Base-by-base conservation (phyloP, 2,329 filamentous ascomycete species). In the Colletotrichum musicola region DNA sequence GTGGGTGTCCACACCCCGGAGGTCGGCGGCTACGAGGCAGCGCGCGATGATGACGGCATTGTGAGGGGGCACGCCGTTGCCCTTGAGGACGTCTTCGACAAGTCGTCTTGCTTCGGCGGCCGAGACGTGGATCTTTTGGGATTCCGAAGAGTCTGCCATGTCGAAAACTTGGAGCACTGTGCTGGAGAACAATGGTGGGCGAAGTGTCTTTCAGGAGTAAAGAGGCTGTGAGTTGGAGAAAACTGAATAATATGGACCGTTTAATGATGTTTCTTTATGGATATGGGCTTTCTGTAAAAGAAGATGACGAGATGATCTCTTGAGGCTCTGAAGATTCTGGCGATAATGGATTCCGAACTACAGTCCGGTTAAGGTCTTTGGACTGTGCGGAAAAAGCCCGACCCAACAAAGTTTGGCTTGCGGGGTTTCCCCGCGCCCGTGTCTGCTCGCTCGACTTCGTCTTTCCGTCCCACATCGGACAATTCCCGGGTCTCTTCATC, bases 1-100 rank as follows among this genome's bases (percentile, higher is more conserved):
- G 76, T 95, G 93, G 0, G 92, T 93, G 75, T 95, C 93, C 27
- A 95, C 90, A 57, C 92, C 93, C 47, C 93, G 89, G 1, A 95
- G 86, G 73, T 95, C 93, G 13, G 93, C 93, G 42, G 88, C 87
- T 1, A 95, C 85, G 1, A 95, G 87, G 70, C 90, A 92, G 69
- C 82, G 80, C n/a, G 92, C 89, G 13, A 94, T 81, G 42, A 89
- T 88, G 4, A 79, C 71, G 16, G 93, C 91, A 71, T 92, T 87
- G 3, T 83, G 76, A 0, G 78, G 63, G 0, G 89, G 79, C 0
- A 93, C 90, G 2, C 88, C 87, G 74, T 93, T 89, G 27, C 83
- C 89, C 65, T 79, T 73, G 38, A 93, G 85, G 13, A 93, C 79
- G 5, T 80, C 79, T 72, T 85, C 79, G 5, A 88, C 82, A 62